Evolutionary conservation across 106 monocot genomes (phyloP).

Genomic region (Ottelia alismoides): DNA sequence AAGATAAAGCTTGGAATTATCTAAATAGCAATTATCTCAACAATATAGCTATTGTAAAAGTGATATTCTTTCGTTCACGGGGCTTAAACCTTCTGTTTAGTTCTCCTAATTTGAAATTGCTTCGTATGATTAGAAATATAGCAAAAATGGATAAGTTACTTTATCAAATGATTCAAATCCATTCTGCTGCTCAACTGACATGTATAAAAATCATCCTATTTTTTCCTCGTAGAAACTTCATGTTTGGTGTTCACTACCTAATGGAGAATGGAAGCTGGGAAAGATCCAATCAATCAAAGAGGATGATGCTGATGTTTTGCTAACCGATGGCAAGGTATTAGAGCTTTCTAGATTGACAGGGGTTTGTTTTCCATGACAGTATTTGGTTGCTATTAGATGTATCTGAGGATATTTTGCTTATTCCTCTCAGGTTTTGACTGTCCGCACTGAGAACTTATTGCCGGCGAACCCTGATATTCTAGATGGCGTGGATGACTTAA

Average conservation of each 20-base stretch:
- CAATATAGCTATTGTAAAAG: too few relatives aligned
- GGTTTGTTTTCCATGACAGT: neutral
- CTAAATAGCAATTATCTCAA: too few relatives aligned
- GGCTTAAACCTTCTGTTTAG: too few relatives aligned
- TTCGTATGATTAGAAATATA: too few relatives aligned
- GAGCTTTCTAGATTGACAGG: neutral
- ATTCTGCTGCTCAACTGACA: too few relatives aligned
- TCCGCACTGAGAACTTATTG: conserved; percentile 49
- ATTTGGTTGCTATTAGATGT: neutral
- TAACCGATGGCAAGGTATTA: conserved; percentile 59
- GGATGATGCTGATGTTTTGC: conserved; percentile 36
- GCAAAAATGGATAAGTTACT: too few relatives aligned
- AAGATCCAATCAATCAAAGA: conserved; percentile 51
- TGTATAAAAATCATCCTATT: too few relatives aligned
- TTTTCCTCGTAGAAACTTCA: conserved; percentile 83
- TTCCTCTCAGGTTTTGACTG: conserved; percentile 61
- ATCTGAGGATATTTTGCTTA: too few relatives aligned
- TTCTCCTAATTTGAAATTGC: too few relatives aligned
- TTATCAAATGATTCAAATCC: too few relatives aligned
- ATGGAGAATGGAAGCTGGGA: conserved; percentile 81
- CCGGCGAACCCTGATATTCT: conserved; percentile 95
- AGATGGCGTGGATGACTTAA: conserved; percentile 89
- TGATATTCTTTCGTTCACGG: too few relatives aligned
- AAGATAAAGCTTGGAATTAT: too few relatives aligned
- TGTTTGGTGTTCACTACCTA: conserved; percentile 69